phyloP scores from a whole-genome alignment of 106 monocot genomes.

The Triglochin maritima region DNA sequence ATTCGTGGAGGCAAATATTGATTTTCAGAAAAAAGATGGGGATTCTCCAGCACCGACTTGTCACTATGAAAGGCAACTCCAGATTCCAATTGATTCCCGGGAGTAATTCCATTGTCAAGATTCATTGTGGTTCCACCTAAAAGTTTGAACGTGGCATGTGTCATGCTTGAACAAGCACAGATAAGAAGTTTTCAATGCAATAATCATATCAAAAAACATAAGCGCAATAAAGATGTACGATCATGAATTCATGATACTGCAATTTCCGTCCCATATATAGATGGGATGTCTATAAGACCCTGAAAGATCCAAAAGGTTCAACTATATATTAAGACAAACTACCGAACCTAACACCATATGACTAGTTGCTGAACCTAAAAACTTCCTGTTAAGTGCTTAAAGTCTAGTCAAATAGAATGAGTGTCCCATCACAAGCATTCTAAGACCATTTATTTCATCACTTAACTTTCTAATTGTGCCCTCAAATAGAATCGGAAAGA shows the following conservation, averaged over 20 bases:
- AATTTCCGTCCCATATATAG: too few relatives aligned
- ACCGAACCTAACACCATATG: too few relatives aligned
- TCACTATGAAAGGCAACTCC: conserved; percentile 8
- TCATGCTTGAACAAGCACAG: not conserved
- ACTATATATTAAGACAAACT: too few relatives aligned
- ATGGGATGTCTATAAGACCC: too few relatives aligned
- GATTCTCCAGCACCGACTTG: conserved; percentile 13
- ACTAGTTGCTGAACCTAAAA: not conserved
- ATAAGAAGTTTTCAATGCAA: not conserved
- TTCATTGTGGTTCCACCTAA: conserved; percentile 12
- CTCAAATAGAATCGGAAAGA: too few relatives aligned
- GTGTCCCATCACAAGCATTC: too few relatives aligned
- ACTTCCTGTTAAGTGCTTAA: not conserved
- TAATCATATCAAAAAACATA: too few relatives aligned
- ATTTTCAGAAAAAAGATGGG: conserved; percentile 7
- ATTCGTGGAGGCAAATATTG: conserved; percentile 27
- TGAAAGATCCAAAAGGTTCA: too few relatives aligned
- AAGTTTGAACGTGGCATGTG: not conserved
- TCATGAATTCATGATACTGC: too few relatives aligned
- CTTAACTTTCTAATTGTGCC: too few relatives aligned
- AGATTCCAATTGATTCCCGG: conserved; percentile 11
- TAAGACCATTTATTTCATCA: too few relatives aligned
- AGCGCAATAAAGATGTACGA: too few relatives aligned
- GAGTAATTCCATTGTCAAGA: conserved; percentile 10
- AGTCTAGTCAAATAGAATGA: not conserved